These are phyloP conservation scores for Trichoderma sp. DNA, from an alignment of 2,329 filamentous ascomycete species.

Conservation along the genomic window DNA sequence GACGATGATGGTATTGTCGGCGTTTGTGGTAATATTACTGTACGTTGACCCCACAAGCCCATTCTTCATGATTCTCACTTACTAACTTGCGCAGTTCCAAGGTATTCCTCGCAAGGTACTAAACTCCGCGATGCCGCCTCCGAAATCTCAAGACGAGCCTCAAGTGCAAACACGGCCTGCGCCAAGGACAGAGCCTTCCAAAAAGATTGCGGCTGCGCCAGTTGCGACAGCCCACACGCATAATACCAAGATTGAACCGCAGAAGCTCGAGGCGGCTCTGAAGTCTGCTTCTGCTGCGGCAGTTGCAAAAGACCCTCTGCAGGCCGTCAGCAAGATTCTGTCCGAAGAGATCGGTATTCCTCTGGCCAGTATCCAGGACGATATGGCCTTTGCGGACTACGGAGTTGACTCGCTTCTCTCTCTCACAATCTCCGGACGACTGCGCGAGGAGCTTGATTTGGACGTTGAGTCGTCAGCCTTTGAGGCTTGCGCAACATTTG, in stretches of 20 bases:
- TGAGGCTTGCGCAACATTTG: conserved; percentile 7
- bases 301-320: conserved; percentile 13
- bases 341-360: conserved; percentile 58
- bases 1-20: conserved; percentile 55
- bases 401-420: conserved; percentile 27
- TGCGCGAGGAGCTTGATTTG: conserved; percentile 29
- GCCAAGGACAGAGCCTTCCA: background rate
- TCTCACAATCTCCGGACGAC: conserved; percentile 25
- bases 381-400: conserved; percentile 16
- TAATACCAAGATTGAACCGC: background rate
- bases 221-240: background rate
- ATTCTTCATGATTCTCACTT: background rate
- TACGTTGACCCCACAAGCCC: background rate
- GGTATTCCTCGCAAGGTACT: conserved; percentile 19
- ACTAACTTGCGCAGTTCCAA: conserved; percentile 12
- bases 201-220: background rate
- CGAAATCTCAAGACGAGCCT: background rate
- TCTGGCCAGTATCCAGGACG: conserved; percentile 56
- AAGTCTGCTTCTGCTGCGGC: conserved; percentile 13
- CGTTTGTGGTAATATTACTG: conserved; percentile 54
- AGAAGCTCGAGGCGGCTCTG: conserved; percentile 18
- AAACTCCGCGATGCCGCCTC: conserved; percentile 6
- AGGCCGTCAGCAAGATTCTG: conserved; percentile 50
- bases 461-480: conserved; percentile 21
- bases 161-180: background rate